Conservation (phyloP, 2,329 filamentous ascomycete genomes). For the Claviceps sp. region DNA sequence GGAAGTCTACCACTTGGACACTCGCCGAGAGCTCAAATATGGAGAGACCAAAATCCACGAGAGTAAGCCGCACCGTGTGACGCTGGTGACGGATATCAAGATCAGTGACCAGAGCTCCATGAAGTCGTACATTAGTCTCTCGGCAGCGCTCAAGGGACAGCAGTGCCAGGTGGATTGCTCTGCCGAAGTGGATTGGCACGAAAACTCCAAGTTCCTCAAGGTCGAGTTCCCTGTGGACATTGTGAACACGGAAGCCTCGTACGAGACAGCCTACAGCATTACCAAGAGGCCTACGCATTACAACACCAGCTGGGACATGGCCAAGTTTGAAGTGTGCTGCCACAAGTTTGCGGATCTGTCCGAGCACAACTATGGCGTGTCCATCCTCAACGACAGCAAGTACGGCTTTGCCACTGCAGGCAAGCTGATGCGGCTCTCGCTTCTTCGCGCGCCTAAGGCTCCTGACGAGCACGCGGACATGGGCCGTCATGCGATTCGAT, state of each 20-base stretch:
- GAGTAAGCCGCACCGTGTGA: conserved; percentile 59
- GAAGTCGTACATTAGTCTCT: conserved; percentile 71
- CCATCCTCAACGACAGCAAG: conserved; percentile 88
- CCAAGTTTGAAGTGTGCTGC: conserved; percentile 92
- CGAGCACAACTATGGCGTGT: conserved; percentile 79
- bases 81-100: conserved; percentile 68
- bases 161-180: conserved; percentile 60
- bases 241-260: conserved; percentile 80
- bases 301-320: conserved; percentile 96
- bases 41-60: conserved; percentile 59
- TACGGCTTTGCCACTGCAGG: conserved; percentile 89
- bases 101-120: conserved; percentile 82
- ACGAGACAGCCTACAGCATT: conserved; percentile 90
- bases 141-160: conserved; percentile 48
- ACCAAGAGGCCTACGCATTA: conserved; percentile 88
- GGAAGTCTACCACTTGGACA: conserved; percentile 88
- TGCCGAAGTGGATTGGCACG: conserved; percentile 89
- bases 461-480: conserved; percentile 91
- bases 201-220: conserved; percentile 96
- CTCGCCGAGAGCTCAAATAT: conserved; percentile 60
- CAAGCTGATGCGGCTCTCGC: conserved; percentile 75
- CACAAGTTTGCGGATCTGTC: conserved; percentile 90
- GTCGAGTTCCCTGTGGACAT: conserved; percentile 94
- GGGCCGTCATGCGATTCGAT: conserved; percentile 76
- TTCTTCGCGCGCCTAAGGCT: conserved; percentile 80